Evolutionary conservation across 2,329 filamentous ascomycete species (phyloP), one percentile per base, ranked within the genome.

Genomic region (Penicillium paneum): DNA sequence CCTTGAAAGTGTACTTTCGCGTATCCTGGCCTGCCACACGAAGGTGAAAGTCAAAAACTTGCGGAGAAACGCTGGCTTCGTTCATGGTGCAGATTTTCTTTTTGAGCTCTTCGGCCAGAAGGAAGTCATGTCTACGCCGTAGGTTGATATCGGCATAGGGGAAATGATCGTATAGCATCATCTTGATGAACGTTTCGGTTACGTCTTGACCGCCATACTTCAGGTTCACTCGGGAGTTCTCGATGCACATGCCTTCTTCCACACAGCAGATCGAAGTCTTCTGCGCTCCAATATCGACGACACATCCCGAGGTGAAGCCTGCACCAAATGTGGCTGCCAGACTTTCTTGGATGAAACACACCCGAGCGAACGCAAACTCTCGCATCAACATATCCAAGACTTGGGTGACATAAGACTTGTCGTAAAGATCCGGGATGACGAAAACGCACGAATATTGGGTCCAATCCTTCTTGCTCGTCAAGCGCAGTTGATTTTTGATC

Each of bases 211-310:
- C 94, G 47, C 94, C 94, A 66, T 88, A 96, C 72, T 99, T 97
- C 61, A 99, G 78, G 71, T 97, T 97, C 69, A 99, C 84, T 15
- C 94, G 85, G 15, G 94, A 99, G 69, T 97, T 93, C 60, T 97
- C 94, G 26, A 96, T 83, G 67, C 90, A 91, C 74, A 99, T 88
- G 2, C 94, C 94, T 71, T 99, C 94, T 66, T 99, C 94, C 11
- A 99, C 92, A 64, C 94, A 99, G 58, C 92, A 93, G 31, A 99
- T 89, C 0, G 94, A 96, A 1, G 94, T 97, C 80, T 99, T 99
- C 70, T 97, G 91, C 0, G 94, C 93, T 12, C 94, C 94, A 53
- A 99, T 88, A 70, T 99, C 94, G 11, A 99, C 91, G 52, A 99
- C 91, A 65, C 94, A 99, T 19, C 91, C 89, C 58, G 90, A 91